phyloP scores from a whole-genome alignment of 2,329 filamentous ascomycete genomes.

The Aureobasidium namibiae region DNA sequence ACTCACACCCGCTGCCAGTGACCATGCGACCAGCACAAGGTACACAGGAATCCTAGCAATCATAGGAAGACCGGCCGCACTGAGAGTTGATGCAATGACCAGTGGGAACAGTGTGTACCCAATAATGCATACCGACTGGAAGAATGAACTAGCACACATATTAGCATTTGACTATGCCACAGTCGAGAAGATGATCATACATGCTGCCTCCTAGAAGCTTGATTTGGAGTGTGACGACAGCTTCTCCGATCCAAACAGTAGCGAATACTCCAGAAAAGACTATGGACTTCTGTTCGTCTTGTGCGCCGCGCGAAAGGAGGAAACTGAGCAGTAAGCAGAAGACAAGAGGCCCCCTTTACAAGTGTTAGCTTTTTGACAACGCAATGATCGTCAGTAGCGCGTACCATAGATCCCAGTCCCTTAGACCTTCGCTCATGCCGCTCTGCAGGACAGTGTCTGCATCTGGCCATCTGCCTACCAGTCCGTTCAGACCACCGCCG shows the following conservation, averaged over 20 bases:
- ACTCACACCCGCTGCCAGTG: conserved; percentile 87
- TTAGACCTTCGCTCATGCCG: conserved; percentile 77
- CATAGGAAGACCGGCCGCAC: conserved; percentile 68
- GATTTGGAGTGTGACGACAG: conserved; percentile 95
- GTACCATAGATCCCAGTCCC: conserved; percentile 94
- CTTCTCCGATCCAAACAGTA: conserved; percentile 93
- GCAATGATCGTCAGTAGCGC: conserved; percentile 17
- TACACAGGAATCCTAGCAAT: conserved; percentile 88
- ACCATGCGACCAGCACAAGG: conserved; percentile 81
- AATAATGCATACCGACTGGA: conserved; percentile 95
- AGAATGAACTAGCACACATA: conserved; percentile 66
- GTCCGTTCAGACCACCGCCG: conserved; percentile 41
- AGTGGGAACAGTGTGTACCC: conserved; percentile 97
- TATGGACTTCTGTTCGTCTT: conserved; percentile 69
- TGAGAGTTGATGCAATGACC: conserved; percentile 84
- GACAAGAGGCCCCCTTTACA: conserved; percentile 72
- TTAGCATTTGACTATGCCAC: conserved; percentile 19
- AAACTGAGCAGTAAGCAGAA: conserved; percentile 87
- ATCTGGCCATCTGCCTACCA: conserved; percentile 59
- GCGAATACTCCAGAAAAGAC: conserved; percentile 97
- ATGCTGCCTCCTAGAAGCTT: conserved; percentile 94
- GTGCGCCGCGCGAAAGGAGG: conserved; percentile 75
- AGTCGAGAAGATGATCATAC: conserved; percentile 48
- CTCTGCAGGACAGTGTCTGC: conserved; percentile 58
- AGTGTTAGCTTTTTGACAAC: conserved; percentile 17